These are phyloP conservation scores for Ceratobasidium sp. DNA, from an alignment of 1,284 basidiomycete species.

Conservation along the genomic window DNA sequence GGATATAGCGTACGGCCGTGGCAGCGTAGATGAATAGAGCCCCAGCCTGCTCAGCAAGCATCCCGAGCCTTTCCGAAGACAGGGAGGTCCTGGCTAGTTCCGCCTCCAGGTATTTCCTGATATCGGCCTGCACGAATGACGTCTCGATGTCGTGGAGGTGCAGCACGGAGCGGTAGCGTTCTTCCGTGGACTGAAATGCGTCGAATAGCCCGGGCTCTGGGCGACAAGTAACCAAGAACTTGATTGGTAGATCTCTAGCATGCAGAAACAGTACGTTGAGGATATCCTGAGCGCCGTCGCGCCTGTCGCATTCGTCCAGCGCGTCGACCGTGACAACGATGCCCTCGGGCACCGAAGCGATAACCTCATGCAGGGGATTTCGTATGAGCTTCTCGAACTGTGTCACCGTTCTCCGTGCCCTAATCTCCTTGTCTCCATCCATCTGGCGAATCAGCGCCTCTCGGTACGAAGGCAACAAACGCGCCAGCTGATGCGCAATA, in stretches of 20 bases:
- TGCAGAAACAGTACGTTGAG: not conserved
- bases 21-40: slow-evolving; percentile 16
- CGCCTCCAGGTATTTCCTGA: not conserved
- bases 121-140: not conserved
- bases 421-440: too few species aligned
- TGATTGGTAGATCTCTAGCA: not conserved
- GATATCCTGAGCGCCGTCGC: not conserved
- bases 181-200: not conserved
- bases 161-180: not conserved
- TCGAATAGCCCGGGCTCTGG: not conserved
- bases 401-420: too few species aligned
- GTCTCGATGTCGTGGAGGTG: slow-evolving; percentile 17
- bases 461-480: too few species aligned
- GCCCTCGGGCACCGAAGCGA: not conserved
- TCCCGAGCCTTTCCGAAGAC: not conserved
- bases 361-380: not conserved
- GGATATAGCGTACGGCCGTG: slow-evolving; percentile 3
- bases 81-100: not conserved
- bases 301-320: not conserved
- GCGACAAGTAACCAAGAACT: not conserved
- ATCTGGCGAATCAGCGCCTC: too few species aligned
- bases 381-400: not conserved
- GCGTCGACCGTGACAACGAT: not conserved
- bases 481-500: too few species aligned
- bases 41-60: not conserved